Evolutionary conservation across 257 asterid species (phyloP).

Genomic region (Primulina eburnea): DNA sequence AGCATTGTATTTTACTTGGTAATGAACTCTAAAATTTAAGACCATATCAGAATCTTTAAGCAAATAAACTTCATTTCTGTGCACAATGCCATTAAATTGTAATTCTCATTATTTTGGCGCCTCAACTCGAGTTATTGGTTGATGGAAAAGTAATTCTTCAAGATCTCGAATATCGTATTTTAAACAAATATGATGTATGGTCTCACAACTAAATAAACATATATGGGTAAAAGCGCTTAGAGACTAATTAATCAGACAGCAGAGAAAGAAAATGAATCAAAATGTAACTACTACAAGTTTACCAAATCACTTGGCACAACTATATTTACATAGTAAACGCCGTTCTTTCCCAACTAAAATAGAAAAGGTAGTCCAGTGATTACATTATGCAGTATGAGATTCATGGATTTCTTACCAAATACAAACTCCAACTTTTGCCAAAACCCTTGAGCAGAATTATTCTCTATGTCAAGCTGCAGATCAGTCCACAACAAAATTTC

Average conservation of each 20-base stretch:
- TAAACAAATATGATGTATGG: not conserved
- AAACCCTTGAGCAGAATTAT: constrained; percentile 67
- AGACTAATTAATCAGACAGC: not conserved
- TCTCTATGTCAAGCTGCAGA: constrained; percentile 85
- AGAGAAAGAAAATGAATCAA: not conserved
- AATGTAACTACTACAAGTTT: not conserved
- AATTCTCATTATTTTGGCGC: not conserved
- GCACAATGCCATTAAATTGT: not conserved
- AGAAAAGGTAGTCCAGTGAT: too few relatives aligned
- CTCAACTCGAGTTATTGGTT: not conserved
- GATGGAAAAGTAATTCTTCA: not conserved
- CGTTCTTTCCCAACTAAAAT: too few relatives aligned
- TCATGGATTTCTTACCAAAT: constrained; percentile 63
- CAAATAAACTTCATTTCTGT: not conserved
- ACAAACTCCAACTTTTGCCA: constrained; percentile 88
- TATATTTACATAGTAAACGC: too few relatives aligned
- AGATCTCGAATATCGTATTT: too few relatives aligned
- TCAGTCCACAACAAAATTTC: constrained; percentile 25
- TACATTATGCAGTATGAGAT: constrained; percentile 15
- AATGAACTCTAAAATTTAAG: not conserved
- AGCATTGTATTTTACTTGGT: not conserved
- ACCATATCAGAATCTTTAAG: not conserved
- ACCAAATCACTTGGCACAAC: not conserved
- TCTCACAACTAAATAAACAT: not conserved
- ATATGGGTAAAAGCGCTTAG: not conserved